Evolutionary conservation across 805 yeast genomes (phyloP), one percentile per base, ranked within the genome.

Genomic region (Myxozyma melibiosi): DNA sequence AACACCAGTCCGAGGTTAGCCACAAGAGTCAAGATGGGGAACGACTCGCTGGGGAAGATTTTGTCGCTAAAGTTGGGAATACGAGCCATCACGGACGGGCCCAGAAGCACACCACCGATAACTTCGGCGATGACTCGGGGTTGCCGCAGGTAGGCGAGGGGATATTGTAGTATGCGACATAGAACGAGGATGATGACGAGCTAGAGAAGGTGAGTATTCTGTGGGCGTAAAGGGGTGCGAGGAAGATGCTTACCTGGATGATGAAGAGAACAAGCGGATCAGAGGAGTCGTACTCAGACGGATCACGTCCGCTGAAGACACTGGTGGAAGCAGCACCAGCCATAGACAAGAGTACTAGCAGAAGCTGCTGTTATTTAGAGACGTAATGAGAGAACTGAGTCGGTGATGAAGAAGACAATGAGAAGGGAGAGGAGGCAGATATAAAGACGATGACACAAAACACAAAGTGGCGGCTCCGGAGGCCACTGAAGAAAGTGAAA

Each of bases 41-140:
- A 78, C 0, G 91, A 84, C 0, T 68, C 82, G 0, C 75, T 43
- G 0, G 94, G 89, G 71, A 88, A 88, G 34, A 88, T 82, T 3
- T 78, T 81, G 0, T 67, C 67, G 3, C 90, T 82, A 71, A 85
- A 88, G 54, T 80, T 75, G 0, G 90, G 90, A 33, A 86, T 80
- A 42, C 77, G 81, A 3, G 94, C 94, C 72, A 88, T 70, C 1
- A 81, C 94, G 0, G 90, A 76, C 0, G 92, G 92, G 0, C 94
- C 92, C 48, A 88, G 71, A 1, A 88, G 66, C 47, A 88, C 84
- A 28, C 95, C 96, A 0, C 90, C 77, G 8, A 88, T 76, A 47
- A 88, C 94, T 66, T 88, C 96, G 5, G 91, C 88, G 57, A 88
- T 87, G 41, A 88, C 96, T 57, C 84, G 76, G 0, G 96, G 96